A percentile compares a stretch with the other conserved stretches of the same genome.
Conservation (phyloP, 768 basidiomycete species). For the Lactarius akahatsu region DNA sequence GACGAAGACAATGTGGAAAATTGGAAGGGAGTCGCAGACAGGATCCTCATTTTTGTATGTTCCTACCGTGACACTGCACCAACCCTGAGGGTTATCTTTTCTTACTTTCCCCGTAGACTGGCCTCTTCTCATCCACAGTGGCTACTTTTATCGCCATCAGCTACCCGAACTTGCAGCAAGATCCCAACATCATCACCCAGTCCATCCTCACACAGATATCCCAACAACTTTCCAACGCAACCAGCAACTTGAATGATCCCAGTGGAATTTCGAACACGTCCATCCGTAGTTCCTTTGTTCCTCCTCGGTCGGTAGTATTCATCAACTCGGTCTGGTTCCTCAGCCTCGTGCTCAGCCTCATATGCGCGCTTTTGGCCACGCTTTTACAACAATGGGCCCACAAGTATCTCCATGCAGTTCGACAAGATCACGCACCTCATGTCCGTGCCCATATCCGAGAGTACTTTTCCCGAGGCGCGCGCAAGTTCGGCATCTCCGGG, state of each 20-base stretch:
- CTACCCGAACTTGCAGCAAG: neutral
- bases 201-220: conserved; percentile 20
- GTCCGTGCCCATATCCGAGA: neutral
- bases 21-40: conserved; percentile 18
- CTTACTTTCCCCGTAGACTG: neutral
- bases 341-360: no score
- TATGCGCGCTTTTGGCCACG: conserved; percentile 1
- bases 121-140: conserved; percentile 18
- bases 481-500: neutral
- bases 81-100: neutral
- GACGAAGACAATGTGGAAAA: conserved; percentile 4
- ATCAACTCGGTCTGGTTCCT: conserved; percentile 16
- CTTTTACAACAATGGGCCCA: conserved; percentile 20
- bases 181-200: neutral
- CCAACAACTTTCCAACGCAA: conserved; percentile 4
- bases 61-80: neutral
- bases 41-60: conserved; percentile 15
- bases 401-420: conserved; percentile 10
- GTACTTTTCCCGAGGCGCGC: neutral
- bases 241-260: neutral
- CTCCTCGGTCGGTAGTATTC: neutral
- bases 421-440: neutral
- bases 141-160: neutral
- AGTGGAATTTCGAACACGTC: neutral
- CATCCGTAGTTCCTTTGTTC: neutral